Percentiles rank a stretch among this genome's conserved stretches.
These are phyloP conservation scores for Trichosporon asahii DNA, from an alignment of 1,284 basidiomycete species.

Conservation along the genomic window DNA sequence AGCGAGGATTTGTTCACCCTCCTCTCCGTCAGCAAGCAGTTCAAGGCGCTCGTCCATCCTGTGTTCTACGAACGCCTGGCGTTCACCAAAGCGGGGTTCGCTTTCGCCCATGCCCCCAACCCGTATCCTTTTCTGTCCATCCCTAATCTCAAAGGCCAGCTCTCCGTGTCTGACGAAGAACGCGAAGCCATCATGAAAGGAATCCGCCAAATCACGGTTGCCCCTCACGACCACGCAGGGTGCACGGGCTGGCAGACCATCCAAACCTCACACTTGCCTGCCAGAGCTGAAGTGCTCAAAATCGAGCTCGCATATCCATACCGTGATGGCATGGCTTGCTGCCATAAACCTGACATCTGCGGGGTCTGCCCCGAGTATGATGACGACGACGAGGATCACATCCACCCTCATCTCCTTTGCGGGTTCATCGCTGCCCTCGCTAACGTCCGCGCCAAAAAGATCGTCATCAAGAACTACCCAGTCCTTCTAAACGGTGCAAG, in stretches of 20 bases:
- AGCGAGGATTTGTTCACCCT: background rate
- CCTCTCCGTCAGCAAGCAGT: background rate
- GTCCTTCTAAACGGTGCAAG: background rate
- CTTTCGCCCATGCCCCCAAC: background rate
- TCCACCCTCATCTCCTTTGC: background rate
- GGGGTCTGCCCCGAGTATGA: background rate
- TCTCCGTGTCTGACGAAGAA: background rate
- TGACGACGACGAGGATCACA: background rate
- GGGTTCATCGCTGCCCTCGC: background rate
- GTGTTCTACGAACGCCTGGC: background rate
- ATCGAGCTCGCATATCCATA: background rate
- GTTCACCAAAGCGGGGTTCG: background rate
- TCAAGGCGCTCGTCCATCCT: background rate
- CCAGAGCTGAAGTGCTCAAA: background rate
- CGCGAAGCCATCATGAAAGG: background rate
- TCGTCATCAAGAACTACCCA: background rate
- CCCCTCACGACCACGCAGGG: background rate
- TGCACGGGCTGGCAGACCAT: background rate
- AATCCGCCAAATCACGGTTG: background rate
- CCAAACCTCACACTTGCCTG: background rate
- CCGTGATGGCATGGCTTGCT: background rate
- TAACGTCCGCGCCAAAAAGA: background rate
- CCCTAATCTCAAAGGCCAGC: background rate
- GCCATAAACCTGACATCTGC: background rate
- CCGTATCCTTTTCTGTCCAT: background rate